Evolutionary conservation across 2,329 filamentous ascomycete species (phyloP), one percentile per base, ranked within the genome.

Genomic region (Colletotrichum falcatum): DNA sequence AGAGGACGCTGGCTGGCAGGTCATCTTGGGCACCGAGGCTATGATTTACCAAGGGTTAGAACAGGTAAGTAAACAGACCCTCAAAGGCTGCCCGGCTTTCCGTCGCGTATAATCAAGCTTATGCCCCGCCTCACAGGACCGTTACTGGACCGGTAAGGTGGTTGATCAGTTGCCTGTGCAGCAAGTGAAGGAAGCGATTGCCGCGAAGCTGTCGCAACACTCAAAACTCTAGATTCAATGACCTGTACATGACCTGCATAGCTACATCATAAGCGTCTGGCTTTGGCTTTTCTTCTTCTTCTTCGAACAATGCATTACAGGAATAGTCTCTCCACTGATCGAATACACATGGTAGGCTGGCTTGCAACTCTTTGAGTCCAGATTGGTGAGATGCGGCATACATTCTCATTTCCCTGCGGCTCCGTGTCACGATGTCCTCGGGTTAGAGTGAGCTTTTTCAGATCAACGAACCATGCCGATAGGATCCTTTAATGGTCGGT

Each of bases 1-100:
- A 0, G 85, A 88, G 75, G 79, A 81, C 3, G 83, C 84, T 12
- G 90, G 90, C 0, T 94, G 92, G 92, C 87, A 90, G 79, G 89
- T 94, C 1, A 91, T 94, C 30, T 79, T 93, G 7, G 92, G 92
- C 0, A 94, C 92, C 0, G 92, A 94, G 82, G 91, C 92, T 0
- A 82, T 94, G 84, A 91, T 94, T 73, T 94, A 90, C 81, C 92
- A 94, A 79, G 92, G 92, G 0, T 79, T 94, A 23, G 92, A 93
- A 79, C 92, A 93, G 79, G 79, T 75, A 28, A 59, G 74, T 68
- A 35, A 16, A 1, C 20, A n/a, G 33, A 37, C 5, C 11, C 53
- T 20, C 53, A 8, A 55, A 39, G 42, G 1, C 16, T 5, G 23
- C 1, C 5, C 20, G 6, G 7, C n/a, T 4, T 11, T 26, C 5